These are phyloP conservation scores for Hypoxylon intermedium DNA, from an alignment of 495 filamentous ascomycete species.

Conservation along the genomic window DNA sequence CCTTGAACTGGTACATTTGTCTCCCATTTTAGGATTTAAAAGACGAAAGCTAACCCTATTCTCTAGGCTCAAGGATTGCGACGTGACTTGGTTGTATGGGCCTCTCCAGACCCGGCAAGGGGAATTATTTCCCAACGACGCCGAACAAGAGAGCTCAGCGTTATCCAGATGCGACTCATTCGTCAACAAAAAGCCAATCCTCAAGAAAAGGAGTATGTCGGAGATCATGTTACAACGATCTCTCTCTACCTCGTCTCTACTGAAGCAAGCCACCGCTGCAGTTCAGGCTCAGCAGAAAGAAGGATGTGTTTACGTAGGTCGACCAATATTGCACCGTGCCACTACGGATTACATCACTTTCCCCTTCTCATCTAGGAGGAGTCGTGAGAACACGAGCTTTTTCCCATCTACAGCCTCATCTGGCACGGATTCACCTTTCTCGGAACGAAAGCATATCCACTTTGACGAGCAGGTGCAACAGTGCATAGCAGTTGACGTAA, in stretches of 20 bases:
- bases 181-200: constrained; percentile 83
- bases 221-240: constrained; percentile 94
- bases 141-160: constrained; percentile 54
- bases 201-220: constrained; percentile 96
- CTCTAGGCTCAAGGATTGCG: constrained; percentile 90
- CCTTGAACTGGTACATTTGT: constrained; percentile 79
- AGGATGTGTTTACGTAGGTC: constrained; percentile 46
- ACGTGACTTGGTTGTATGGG: constrained; percentile 97
- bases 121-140: constrained; percentile 57
- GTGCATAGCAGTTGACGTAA: constrained; percentile 90
- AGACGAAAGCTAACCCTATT: too few species aligned
- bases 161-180: constrained; percentile 85
- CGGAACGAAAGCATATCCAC: constrained; percentile 84
- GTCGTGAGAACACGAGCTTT: constrained; percentile 63
- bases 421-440: constrained; percentile 69
- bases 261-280: constrained; percentile 92
- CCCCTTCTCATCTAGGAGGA: constrained; percentile 64
- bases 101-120: constrained; percentile 76
- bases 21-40: too few species aligned
- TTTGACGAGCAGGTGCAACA: constrained; percentile 96
- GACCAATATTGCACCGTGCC: constrained; percentile 59
- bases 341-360: constrained; percentile 71
- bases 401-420: constrained; percentile 67
- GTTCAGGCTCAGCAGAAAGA: constrained; percentile 86
- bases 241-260: constrained; percentile 84